Conservation (phyloP, 164 flowering plant species). For the Aristolochia contorta region DNA sequence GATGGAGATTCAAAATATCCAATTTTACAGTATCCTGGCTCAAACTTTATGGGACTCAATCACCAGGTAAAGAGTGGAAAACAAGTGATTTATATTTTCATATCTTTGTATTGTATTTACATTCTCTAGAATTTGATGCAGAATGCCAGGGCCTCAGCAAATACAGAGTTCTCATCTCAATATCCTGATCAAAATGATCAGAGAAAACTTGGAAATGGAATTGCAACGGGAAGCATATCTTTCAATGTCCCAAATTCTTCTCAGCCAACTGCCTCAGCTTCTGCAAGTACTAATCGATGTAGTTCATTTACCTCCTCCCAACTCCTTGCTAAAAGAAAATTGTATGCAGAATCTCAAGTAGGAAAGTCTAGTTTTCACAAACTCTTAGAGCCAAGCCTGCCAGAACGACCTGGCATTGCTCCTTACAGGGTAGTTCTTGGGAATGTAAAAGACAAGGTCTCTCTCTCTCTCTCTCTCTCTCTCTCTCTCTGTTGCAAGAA, state of each 20-base stretch:
- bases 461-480: background rate
- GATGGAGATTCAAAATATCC: conserved; percentile 64
- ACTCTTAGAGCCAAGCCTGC: conserved; percentile 79
- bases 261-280: conserved; percentile 14
- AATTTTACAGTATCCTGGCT: conserved; percentile 53
- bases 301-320: conserved; percentile 42
- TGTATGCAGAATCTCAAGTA: conserved; percentile 59
- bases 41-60: conserved; percentile 40
- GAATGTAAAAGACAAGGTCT: conserved; percentile 77
- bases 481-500: background rate
- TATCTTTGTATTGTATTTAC: background rate
- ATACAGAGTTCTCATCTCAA: conserved; percentile 14
- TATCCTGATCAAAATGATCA: conserved; percentile 13
- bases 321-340: conserved; percentile 60
- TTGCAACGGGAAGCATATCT: conserved; percentile 4
- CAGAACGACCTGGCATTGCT: conserved; percentile 68
- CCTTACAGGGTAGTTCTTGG: conserved; percentile 87
- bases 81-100: background rate
- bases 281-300: conserved; percentile 23
- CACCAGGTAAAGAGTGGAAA: conserved; percentile 33
- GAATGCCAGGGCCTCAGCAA: conserved; percentile 26
- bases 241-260: conserved; percentile 18
- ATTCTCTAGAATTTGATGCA: conserved; percentile 7
- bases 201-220: conserved; percentile 27
- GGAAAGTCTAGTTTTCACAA: conserved; percentile 87